Percentiles rank a stretch among this genome's conserved stretches.
Conservation (phyloP, 2,329 filamentous ascomycete genomes). For the Colletotrichum abscissum region DNA sequence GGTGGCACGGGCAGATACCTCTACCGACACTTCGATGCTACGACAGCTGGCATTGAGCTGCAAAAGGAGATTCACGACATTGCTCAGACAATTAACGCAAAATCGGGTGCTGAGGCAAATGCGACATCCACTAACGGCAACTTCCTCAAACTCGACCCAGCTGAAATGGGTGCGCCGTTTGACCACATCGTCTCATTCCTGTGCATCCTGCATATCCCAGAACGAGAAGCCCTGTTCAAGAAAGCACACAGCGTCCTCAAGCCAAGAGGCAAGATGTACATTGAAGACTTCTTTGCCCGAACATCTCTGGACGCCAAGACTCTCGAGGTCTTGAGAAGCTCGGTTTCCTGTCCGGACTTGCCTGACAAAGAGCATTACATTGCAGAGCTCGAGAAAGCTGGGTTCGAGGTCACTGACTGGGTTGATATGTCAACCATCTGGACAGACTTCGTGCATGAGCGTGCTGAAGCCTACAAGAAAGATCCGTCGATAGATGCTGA, state of each 20-base stretch:
- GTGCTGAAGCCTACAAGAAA: conserved; percentile 30
- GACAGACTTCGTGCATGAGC: conserved; percentile 35
- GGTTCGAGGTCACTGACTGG: conserved; percentile 33
- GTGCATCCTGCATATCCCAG: conserved; percentile 38
- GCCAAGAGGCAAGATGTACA: conserved; percentile 34
- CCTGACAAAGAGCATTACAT: conserved; percentile 33
- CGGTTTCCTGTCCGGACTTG: conserved; percentile 36
- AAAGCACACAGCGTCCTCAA: conserved; percentile 29
- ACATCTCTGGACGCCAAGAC: conserved; percentile 6
- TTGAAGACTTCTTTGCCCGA: conserved; percentile 39
- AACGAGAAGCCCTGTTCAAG: conserved; percentile 32
- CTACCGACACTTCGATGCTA: conserved; percentile 26
- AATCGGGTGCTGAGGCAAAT: conserved; percentile 13
- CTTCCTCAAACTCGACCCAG: conserved; percentile 27
- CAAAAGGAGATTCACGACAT: conserved; percentile 38
- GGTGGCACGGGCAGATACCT: conserved; percentile 39
- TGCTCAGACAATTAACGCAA: conserved; percentile 35
- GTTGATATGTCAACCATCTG: conserved; percentile 36
- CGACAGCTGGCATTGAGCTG: conserved; percentile 37
- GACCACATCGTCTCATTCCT: conserved; percentile 39
- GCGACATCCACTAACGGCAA: conserved; percentile 36
- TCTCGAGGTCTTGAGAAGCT: conserved; percentile 19
- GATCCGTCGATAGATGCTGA: conserved; percentile 16
- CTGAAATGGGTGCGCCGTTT: conserved; percentile 10
- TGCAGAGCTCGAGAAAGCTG: conserved; percentile 31